phyloP scores from a whole-genome alignment of 495 filamentous ascomycete species.

The Daldinia bambusicola region DNA sequence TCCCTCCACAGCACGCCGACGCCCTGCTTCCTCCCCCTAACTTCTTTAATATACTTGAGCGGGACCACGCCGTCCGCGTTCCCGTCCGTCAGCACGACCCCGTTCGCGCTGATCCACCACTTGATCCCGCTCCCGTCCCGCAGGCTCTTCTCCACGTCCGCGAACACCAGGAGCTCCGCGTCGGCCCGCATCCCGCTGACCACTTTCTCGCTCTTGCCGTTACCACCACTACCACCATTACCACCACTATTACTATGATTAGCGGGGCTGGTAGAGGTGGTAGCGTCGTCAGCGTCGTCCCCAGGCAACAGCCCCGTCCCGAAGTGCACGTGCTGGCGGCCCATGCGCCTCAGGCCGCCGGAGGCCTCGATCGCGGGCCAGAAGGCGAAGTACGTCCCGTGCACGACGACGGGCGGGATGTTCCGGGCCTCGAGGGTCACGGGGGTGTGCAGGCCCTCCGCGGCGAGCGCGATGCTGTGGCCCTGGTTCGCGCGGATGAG shows the following conservation, averaged over 20 bases:
- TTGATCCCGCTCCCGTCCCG: constrained; percentile 70
- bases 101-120: constrained; percentile 91
- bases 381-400: constrained; percentile 84
- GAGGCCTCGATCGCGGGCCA: constrained; percentile 76
- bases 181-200: constrained; percentile 87
- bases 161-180: constrained; percentile 80
- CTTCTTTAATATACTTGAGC: constrained; percentile 59
- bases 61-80: constrained; percentile 57
- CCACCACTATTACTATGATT: too few relatives aligned
- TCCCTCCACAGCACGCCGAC: constrained; percentile 73
- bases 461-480: constrained; percentile 77
- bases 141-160: constrained; percentile 73
- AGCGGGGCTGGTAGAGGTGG: background rate
- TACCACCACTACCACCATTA: too few relatives aligned
- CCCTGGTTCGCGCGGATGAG: constrained; percentile 96
- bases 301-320: constrained; percentile 69
- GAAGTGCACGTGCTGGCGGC: constrained; percentile 87
- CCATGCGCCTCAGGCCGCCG: constrained; percentile 84
- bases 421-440: constrained; percentile 63
- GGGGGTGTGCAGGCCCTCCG: constrained; percentile 72
- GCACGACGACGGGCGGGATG: constrained; percentile 74
- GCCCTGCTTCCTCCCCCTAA: constrained; percentile 67
- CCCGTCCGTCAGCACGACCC: constrained; percentile 69
- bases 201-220: constrained; percentile 55
- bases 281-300: constrained; percentile 51